Evolutionary conservation across 1,139 yeast genomes (phyloP).

Genomic region (Protomyces inundatus): DNA sequence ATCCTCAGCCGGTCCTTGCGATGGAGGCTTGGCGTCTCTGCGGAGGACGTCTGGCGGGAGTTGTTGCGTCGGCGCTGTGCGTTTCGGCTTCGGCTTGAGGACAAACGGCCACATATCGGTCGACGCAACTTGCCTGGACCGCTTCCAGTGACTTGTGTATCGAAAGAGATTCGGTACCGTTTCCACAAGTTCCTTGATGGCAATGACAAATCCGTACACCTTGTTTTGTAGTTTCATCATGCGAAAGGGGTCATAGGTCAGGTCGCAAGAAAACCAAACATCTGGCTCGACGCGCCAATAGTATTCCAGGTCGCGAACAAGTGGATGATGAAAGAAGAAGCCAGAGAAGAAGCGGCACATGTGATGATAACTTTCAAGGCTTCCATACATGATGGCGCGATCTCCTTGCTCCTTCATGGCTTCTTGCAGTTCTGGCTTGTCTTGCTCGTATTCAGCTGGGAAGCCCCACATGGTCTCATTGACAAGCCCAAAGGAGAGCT

Average conservation of each 20-base stretch:
- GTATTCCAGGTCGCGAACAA: conserved; percentile 68
- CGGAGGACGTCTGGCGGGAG: conserved; percentile 6
- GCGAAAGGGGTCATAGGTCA: conserved; percentile 82
- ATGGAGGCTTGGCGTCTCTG: conserved; percentile 28
- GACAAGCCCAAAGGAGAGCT: conserved; percentile 61
- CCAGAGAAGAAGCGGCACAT: conserved; percentile 76
- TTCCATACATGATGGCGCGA: conserved; percentile 73
- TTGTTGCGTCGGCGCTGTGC: conserved; percentile 29
- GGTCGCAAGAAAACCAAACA: conserved; percentile 80
- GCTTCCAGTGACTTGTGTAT: conserved; percentile 60
- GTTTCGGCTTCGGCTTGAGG: conserved; percentile 37
- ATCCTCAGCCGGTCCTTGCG: conserved; percentile 32
- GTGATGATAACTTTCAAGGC: conserved; percentile 62
- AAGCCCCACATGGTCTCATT: conserved; percentile 56
- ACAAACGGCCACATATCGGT: conserved; percentile 46
- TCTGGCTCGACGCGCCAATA: conserved; percentile 95
- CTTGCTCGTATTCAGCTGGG: conserved; percentile 40
- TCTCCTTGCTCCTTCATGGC: conserved; percentile 69
- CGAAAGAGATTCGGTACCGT: conserved; percentile 78
- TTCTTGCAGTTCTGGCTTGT: conserved; percentile 44
- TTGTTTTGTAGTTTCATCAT: conserved; percentile 69
- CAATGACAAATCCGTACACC: conserved; percentile 76
- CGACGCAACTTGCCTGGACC: conserved; percentile 45
- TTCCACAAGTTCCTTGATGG: conserved; percentile 65
- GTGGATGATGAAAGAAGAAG: conserved; percentile 63